These are phyloP conservation scores for Bauhinia variegata DNA, from an alignment of 306 rosid species.

Conservation along the genomic window DNA sequence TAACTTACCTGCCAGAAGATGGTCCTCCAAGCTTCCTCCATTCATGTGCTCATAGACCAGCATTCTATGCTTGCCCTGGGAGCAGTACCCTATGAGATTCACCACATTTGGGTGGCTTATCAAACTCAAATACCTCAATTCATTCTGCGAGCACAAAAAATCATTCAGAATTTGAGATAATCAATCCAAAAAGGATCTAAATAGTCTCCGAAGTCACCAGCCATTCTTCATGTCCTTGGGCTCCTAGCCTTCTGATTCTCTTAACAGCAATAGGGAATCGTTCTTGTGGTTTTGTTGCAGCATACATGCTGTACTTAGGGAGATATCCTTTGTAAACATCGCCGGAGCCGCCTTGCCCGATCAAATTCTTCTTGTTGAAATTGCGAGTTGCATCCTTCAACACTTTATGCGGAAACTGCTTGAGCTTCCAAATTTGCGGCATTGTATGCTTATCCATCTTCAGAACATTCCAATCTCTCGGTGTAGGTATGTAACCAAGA, in stretches of 20 bases:
- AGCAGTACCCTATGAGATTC: constrained; percentile 58
- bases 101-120: constrained; percentile 61
- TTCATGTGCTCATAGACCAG: constrained; percentile 61
- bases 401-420: constrained; percentile 28
- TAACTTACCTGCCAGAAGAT: constrained; percentile 52
- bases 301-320: constrained; percentile 26
- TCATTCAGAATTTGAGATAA: constrained; percentile 8
- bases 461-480: constrained; percentile 8
- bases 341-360: constrained; percentile 54
- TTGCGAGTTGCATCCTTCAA: constrained; percentile 46
- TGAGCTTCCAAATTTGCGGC: constrained; percentile 18
- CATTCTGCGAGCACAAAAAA: constrained; percentile 50
- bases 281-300: constrained; percentile 39
- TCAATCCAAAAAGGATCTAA: background rate
- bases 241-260: constrained; percentile 39
- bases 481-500: background rate
- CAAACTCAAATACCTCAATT: constrained; percentile 46
- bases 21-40: constrained; percentile 61
- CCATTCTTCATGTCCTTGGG: constrained; percentile 48
- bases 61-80: constrained; percentile 53
- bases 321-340: constrained; percentile 53
- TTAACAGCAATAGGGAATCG: constrained; percentile 49
- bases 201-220: constrained; percentile 32
- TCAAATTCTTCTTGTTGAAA: constrained; percentile 41
- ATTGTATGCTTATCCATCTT: constrained; percentile 7